These are phyloP conservation scores for Straminergon stramineum DNA, from an alignment of 225 moss, liverwort and hornwort genomes.

Conservation along the genomic window DNA sequence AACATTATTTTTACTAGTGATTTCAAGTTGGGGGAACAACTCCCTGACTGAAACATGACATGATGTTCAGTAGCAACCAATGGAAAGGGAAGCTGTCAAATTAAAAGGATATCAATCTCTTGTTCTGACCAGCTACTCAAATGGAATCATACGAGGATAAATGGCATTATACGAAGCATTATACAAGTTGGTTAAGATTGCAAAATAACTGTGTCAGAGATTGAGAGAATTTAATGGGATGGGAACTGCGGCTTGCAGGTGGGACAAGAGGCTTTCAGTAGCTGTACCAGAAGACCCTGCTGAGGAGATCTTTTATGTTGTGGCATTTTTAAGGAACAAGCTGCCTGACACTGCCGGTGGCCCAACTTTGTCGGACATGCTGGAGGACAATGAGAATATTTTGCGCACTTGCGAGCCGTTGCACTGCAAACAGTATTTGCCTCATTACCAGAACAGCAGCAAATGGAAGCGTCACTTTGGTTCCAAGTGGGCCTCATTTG, in stretches of 20 bases:
- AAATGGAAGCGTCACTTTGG: conserved; percentile 43
- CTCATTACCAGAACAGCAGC: conserved; percentile 8
- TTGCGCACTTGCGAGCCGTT: conserved; percentile 6
- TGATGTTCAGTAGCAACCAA: background rate
- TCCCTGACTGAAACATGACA: background rate
- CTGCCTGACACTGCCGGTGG: conserved; percentile 5
- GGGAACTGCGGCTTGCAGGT: background rate
- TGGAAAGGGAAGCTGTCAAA: background rate
- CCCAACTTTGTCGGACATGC: conserved; percentile 17
- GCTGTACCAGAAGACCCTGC: conserved; percentile 13
- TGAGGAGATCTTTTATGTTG: conserved; percentile 33
- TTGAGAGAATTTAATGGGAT: background rate
- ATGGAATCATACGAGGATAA: background rate
- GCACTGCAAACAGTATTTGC: conserved; percentile 42
- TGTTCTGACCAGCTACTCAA: background rate
- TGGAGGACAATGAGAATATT: conserved; percentile 30
- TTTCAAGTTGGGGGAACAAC: background rate
- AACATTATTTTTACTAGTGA: no score
- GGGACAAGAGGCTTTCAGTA: conserved; percentile 35
- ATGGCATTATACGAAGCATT: background rate
- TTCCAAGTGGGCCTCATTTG: conserved; percentile 20
- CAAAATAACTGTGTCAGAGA: background rate
- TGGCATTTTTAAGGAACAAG: conserved; percentile 42
- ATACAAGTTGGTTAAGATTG: background rate
- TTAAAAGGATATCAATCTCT: background rate